phyloP scores from a whole-genome alignment of 768 basidiomycete species.

The Paxillus involutus region DNA sequence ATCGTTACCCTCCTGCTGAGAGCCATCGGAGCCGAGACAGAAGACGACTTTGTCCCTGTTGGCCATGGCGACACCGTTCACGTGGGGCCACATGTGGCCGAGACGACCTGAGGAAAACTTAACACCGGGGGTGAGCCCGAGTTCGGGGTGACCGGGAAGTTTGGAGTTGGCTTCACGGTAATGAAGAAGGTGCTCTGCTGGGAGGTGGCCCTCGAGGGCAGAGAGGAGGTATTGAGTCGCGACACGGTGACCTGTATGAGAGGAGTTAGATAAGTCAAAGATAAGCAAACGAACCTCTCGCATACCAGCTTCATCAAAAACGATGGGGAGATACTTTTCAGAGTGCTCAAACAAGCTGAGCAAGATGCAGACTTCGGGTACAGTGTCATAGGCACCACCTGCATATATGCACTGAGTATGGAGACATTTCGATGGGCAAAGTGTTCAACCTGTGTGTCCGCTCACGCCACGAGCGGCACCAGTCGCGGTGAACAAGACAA shows the following conservation, averaged over 20 bases:
- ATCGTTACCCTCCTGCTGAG: constrained; percentile 90
- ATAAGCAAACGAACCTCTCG: not conserved
- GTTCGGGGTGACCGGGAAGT: constrained; percentile 87
- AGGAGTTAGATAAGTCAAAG: not conserved
- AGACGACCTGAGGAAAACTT: constrained; percentile 93
- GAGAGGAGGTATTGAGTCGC: constrained; percentile 87
- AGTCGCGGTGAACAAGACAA: constrained; percentile 84
- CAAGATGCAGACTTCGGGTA: constrained; percentile 82
- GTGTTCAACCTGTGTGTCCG: constrained; percentile 69
- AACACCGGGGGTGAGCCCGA: constrained; percentile 88
- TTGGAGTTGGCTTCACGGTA: constrained; percentile 87
- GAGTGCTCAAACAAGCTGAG: constrained; percentile 67
- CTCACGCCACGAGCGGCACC: constrained; percentile 85
- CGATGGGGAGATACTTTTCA: constrained; percentile 62
- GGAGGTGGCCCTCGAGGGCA: constrained; percentile 70
- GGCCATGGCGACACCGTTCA: constrained; percentile 83
- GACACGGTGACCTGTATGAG: constrained; percentile 72
- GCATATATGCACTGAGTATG: constrained; percentile 14
- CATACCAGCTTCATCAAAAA: constrained; percentile 83
- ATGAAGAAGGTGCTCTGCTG: constrained; percentile 75
- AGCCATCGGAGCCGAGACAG: constrained; percentile 86
- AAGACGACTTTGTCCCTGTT: constrained; percentile 77
- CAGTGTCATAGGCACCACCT: constrained; percentile 73
- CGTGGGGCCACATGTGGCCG: constrained; percentile 88
- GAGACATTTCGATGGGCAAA: not conserved